Evolutionary conservation across 768 basidiomycete genomes (phyloP).

Genomic region (Butyriboletus loyo): DNA sequence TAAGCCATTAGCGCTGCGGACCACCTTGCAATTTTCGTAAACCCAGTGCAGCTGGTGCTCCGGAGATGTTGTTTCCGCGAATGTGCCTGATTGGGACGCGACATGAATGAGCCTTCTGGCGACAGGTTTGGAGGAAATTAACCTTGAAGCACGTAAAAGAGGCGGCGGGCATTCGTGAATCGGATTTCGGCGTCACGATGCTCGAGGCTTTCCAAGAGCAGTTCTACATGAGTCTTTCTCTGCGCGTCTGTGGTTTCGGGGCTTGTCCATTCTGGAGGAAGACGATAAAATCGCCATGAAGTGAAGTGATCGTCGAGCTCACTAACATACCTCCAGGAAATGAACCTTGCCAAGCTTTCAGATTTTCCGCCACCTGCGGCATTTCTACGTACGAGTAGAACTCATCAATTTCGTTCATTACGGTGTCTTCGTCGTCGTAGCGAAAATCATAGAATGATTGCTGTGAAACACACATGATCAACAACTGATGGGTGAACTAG

Average conservation of each 20-base stretch:
- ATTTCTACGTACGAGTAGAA: conserved; percentile 98
- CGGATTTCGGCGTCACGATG: conserved; percentile 81
- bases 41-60: conserved; percentile 97
- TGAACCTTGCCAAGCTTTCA: conserved; percentile 84
- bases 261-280: conserved; percentile 70
- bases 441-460: conserved; percentile 88
- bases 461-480: conserved; percentile 40
- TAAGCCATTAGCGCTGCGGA: conserved; percentile 81
- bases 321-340: conserved; percentile 64
- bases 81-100: conserved; percentile 58
- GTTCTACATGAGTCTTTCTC: conserved; percentile 71
- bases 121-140: neutral
- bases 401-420: conserved; percentile 95
- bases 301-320: neutral
- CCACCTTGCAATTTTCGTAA: conserved; percentile 86
- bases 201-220: conserved; percentile 84
- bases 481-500: conserved; percentile 6
- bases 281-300: neutral
- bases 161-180: conserved; percentile 79
- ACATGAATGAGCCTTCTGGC: conserved; percentile 6
- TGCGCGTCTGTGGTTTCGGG: conserved; percentile 48
- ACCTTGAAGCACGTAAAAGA: conserved; percentile 96
- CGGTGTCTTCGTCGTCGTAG: conserved; percentile 94
- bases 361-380: conserved; percentile 83
- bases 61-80: conserved; percentile 85